A percentile compares a stretch with the other conserved stretches of the same genome.
These are phyloP conservation scores for Tilletia walkeri DNA, from an alignment of 1,284 basidiomycete species.

Conservation along the genomic window DNA sequence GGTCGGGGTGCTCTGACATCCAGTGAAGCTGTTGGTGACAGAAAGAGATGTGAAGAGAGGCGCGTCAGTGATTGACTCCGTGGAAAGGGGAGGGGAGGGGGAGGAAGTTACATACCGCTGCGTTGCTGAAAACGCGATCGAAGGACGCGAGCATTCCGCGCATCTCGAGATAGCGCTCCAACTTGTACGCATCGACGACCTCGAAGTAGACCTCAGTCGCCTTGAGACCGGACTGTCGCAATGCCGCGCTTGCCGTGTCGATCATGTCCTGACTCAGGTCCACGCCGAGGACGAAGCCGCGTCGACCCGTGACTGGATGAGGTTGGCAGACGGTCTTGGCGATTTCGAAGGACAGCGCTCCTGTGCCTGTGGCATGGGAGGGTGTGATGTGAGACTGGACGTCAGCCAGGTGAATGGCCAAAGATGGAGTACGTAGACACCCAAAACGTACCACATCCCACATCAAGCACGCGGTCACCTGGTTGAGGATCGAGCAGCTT, in stretches of 20 bases:
- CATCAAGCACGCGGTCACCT: constrained; percentile 32
- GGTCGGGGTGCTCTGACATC: constrained; percentile 20
- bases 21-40: constrained; percentile 20
- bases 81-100: constrained; percentile 29
- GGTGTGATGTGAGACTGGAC: neutral
- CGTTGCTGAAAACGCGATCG: constrained; percentile 37
- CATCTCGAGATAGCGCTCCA: neutral
- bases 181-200: constrained; percentile 26
- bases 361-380: constrained; percentile 23
- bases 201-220: constrained; percentile 13
- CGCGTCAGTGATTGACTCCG: neutral
- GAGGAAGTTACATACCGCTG: constrained; percentile 16
- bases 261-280: constrained; percentile 35
- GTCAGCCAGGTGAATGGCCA: neutral
- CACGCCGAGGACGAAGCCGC: constrained; percentile 24
- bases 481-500: constrained; percentile 31
- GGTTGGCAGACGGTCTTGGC: constrained; percentile 18
- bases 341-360: constrained; percentile 29
- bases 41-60: neutral
- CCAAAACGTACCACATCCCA: constrained; percentile 31
- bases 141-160: constrained; percentile 8
- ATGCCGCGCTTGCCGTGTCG: constrained; percentile 19
- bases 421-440: neutral
- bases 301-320: constrained; percentile 6
- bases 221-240: neutral